phyloP scores from a whole-genome alignment of 2,329 filamentous ascomycete genomes.

The Diplodia corticola region DNA sequence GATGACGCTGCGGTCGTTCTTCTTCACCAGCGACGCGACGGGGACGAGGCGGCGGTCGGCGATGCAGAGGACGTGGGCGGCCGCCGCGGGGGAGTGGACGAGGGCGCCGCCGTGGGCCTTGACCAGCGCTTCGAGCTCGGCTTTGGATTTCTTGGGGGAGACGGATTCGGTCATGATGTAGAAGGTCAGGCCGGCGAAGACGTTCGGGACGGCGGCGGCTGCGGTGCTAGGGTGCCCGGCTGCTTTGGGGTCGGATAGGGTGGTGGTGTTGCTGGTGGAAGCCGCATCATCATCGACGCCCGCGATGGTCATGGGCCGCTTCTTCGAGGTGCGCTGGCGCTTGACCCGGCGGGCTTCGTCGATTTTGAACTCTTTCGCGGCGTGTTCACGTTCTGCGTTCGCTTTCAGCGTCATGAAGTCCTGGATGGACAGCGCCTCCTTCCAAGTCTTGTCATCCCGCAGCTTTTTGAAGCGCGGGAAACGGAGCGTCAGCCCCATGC shows the following conservation, averaged over 20 bases:
- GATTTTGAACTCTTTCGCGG: slow-evolving; percentile 74
- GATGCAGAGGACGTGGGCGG: slow-evolving; percentile 66
- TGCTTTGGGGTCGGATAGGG: slow-evolving; percentile 27
- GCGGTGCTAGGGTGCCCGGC: slow-evolving; percentile 51
- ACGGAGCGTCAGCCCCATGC: slow-evolving; percentile 72
- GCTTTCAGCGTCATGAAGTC: slow-evolving; percentile 74
- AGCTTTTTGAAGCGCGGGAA: slow-evolving; percentile 88
- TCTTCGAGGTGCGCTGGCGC: slow-evolving; percentile 61
- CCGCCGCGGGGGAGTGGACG: slow-evolving; percentile 69
- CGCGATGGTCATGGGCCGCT: slow-evolving; percentile 72
- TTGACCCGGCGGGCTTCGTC: slow-evolving; percentile 63
- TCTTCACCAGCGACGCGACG: slow-evolving; percentile 78
- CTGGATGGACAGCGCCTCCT: slow-evolving; percentile 72
- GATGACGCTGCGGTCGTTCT: slow-evolving; percentile 69
- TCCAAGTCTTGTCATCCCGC: slow-evolving; percentile 81
- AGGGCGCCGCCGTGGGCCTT: slow-evolving; percentile 81
- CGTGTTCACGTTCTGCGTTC: slow-evolving; percentile 67
- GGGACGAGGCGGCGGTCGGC: slow-evolving; percentile 79
- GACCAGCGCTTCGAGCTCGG: slow-evolving; percentile 75
- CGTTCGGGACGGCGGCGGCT: slow-evolving; percentile 57
- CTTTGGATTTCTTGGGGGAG: slow-evolving; percentile 73
- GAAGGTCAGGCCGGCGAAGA: slow-evolving; percentile 78
- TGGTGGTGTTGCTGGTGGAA: slow-evolving; percentile 58
- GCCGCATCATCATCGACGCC: slow-evolving; percentile 61
- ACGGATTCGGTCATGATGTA: slow-evolving; percentile 76